Percentiles rank a stretch among this genome's conserved stretches.
phyloP scores from a whole-genome alignment of 371 early-diverging fungal species.

The Mortierella sp. region DNA sequence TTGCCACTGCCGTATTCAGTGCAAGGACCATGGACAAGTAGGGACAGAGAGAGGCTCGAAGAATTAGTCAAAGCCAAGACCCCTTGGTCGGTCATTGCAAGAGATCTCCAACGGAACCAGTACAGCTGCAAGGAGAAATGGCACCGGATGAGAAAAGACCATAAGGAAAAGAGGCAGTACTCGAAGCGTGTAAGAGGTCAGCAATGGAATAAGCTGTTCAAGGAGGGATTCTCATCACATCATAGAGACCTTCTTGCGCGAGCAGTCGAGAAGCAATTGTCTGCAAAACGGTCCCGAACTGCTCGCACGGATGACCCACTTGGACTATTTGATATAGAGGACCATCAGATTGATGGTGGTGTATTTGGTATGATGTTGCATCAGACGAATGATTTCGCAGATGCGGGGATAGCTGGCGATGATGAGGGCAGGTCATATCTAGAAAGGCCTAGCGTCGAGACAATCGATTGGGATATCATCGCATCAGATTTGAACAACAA shows the following conservation, averaged over 20 bases:
- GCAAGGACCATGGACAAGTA: constrained; percentile 38
- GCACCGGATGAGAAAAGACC: constrained; percentile 20
- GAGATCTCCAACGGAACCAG: constrained; percentile 35
- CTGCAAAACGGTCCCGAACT: neutral
- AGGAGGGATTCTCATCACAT: constrained; percentile 31
- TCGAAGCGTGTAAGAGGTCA: constrained; percentile 15
- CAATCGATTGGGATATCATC: constrained; percentile 40
- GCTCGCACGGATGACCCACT: neutral
- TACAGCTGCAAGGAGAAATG: constrained; percentile 49
- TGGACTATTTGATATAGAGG: constrained; percentile 1
- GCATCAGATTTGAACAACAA: constrained; percentile 20
- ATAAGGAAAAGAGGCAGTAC: neutral
- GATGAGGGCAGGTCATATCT: neutral
- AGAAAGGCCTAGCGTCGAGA: neutral
- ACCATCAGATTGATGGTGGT: neutral
- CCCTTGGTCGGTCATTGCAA: constrained; percentile 34
- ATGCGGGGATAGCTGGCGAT: neutral
- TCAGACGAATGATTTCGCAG: neutral
- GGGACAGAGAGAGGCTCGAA: constrained; percentile 36
- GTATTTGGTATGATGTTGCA: constrained; percentile 7
- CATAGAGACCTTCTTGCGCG: constrained; percentile 28
- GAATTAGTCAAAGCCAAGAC: constrained; percentile 8
- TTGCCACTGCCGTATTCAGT: constrained; percentile 12
- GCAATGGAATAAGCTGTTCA: constrained; percentile 20
- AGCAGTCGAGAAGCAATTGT: constrained; percentile 32